Evolutionary conservation across 768 basidiomycete genomes (phyloP).

Genomic region (Hypsizygus marmoreus): DNA sequence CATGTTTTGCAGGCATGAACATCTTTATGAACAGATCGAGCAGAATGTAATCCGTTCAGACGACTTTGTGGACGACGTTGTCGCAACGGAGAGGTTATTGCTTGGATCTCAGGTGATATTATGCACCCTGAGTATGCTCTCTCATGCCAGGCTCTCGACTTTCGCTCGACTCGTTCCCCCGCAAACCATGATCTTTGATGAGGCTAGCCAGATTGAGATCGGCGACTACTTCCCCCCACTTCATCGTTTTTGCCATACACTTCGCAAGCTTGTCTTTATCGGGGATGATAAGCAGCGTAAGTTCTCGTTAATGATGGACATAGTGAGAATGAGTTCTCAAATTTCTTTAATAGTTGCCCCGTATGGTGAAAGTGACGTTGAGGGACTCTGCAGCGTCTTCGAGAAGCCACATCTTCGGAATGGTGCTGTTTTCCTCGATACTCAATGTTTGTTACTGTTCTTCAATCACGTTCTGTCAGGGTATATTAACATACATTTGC

Average conservation of each 20-base stretch:
- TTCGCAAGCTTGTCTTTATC: conserved; percentile 50
- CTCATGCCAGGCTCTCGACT: conserved; percentile 27
- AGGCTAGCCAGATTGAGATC: conserved; percentile 57
- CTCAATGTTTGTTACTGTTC: conserved; percentile 51
- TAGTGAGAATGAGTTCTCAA: too few relatives aligned
- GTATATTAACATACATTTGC: neutral
- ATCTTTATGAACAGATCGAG: conserved; percentile 55
- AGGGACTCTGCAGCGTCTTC: conserved; percentile 59
- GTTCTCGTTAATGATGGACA: conserved; percentile 26
- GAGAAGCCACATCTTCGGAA: conserved; percentile 52
- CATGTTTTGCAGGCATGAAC: conserved; percentile 61
- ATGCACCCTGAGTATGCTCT: conserved; percentile 70
- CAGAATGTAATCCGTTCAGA: conserved; percentile 51
- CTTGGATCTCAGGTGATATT: conserved; percentile 54
- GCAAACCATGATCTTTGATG: conserved; percentile 48
- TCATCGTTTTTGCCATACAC: conserved; percentile 29
- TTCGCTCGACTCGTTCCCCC: conserved; percentile 35
- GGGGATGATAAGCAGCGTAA: conserved; percentile 56
- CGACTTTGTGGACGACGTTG: conserved; percentile 21
- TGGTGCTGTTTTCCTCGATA: conserved; percentile 51
- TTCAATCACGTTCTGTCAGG: neutral
- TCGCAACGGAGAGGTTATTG: conserved; percentile 29
- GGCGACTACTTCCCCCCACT: conserved; percentile 48
- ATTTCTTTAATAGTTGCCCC: conserved; percentile 58
- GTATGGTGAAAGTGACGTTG: conserved; percentile 56